These are phyloP conservation scores for Capsella bursapastoris DNA, from an alignment of 345 rosid genomes.

Conservation along the genomic window DNA sequence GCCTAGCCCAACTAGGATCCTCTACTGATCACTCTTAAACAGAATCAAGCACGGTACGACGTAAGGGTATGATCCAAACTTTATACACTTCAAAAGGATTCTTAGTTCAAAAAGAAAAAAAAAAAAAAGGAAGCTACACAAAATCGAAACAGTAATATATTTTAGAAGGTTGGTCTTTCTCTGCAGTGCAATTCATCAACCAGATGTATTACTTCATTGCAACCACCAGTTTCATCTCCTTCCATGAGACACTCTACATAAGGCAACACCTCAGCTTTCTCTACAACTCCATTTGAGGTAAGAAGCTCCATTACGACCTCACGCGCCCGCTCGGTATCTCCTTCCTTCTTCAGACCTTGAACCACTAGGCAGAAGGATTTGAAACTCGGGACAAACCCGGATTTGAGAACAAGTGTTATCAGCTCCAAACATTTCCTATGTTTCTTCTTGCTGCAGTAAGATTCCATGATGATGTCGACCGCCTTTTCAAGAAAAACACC, in stretches of 20 bases:
- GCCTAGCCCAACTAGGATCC: too few species aligned
- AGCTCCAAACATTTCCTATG: constrained; percentile 43
- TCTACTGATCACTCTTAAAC: too few species aligned
- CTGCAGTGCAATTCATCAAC: constrained; percentile 34
- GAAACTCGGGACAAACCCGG: constrained; percentile 51
- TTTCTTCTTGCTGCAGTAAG: constrained; percentile 44
- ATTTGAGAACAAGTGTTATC: constrained; percentile 39
- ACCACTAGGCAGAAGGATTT: constrained; percentile 49
- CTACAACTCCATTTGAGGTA: constrained; percentile 43
- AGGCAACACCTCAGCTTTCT: constrained; percentile 36
- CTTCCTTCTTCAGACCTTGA: constrained; percentile 47
- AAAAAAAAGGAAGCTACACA: neutral
- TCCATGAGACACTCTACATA: constrained; percentile 49
- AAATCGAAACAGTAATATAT: neutral
- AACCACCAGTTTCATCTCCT: constrained; percentile 43
- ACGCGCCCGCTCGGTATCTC: constrained; percentile 42
- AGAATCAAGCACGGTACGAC: too few species aligned
- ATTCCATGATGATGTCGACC: constrained; percentile 43
- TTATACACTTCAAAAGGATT: too few species aligned
- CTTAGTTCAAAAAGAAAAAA: neutral
- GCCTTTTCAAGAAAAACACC: constrained; percentile 49
- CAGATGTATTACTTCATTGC: constrained; percentile 37
- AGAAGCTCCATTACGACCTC: constrained; percentile 51
- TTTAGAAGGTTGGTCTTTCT: constrained; percentile 32
- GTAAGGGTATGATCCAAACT: too few species aligned